Conservation (phyloP, 2,329 filamentous ascomycete species). For the Bipolaris cookei region DNA sequence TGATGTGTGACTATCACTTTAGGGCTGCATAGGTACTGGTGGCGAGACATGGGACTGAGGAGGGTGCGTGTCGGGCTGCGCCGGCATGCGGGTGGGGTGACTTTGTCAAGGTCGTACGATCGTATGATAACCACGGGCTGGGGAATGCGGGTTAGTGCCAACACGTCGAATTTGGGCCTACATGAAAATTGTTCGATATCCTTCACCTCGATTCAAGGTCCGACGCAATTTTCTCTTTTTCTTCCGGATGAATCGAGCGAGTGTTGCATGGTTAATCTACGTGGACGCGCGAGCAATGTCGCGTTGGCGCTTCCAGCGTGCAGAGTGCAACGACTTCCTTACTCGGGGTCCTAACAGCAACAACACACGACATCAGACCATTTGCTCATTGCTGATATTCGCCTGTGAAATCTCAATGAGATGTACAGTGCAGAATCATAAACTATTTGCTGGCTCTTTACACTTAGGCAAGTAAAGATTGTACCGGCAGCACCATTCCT, state of each 20-base stretch:
- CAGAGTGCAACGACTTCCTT: neutral
- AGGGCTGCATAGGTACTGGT: neutral
- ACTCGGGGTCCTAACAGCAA: neutral
- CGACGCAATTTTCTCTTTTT: no score
- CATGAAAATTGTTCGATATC: neutral
- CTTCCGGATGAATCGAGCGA: neutral
- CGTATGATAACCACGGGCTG: neutral
- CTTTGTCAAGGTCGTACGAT: slow-evolving; percentile 10
- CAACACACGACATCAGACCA: neutral
- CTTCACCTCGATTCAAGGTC: neutral
- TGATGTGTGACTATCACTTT: neutral
- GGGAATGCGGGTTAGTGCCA: slow-evolving; percentile 3
- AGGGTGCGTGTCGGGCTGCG: slow-evolving; percentile 4
- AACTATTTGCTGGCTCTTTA: neutral
- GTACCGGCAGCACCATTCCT: neutral
- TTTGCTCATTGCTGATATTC: neutral
- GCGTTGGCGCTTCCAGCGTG: neutral
- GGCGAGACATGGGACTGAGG: slow-evolving; percentile 5
- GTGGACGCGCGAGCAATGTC: neutral
- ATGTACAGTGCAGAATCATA: no score
- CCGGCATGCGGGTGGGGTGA: slow-evolving; percentile 13
- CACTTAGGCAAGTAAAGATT: no score
- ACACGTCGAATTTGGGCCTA: neutral
- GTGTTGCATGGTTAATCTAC: neutral
- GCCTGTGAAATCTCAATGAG: neutral